A percentile compares a stretch with the other conserved stretches of the same genome.
These are phyloP conservation scores for Fusarium proliferatum DNA, from an alignment of 2,329 filamentous ascomycete genomes.

Conservation along the genomic window DNA sequence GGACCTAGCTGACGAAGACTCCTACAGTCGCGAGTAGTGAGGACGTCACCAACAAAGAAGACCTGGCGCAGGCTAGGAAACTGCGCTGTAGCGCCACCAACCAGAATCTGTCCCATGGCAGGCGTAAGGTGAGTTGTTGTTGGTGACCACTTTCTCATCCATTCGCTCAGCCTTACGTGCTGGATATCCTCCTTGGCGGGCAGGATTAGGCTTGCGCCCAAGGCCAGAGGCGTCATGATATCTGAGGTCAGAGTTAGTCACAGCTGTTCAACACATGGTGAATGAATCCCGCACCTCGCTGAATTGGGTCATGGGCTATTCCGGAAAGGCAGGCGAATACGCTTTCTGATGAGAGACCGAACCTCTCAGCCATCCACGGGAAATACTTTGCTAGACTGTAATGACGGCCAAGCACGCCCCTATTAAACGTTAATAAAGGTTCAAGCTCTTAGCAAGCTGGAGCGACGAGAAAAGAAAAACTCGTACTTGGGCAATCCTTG, in stretches of 20 bases:
- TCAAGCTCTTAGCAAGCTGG: neutral
- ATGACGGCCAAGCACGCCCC: constrained; percentile 1
- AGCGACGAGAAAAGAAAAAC: neutral
- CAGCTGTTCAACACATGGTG: neutral
- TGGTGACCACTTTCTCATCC: constrained; percentile 80
- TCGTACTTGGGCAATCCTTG: neutral
- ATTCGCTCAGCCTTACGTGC: constrained; percentile 81
- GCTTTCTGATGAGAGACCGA: constrained; percentile 77
- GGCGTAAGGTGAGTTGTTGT: constrained; percentile 92
- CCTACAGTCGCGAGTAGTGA: constrained; percentile 85
- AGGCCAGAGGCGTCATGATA: constrained; percentile 90
- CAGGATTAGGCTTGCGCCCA: constrained; percentile 80
- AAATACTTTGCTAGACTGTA: constrained; percentile 2
- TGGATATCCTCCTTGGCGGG: constrained; percentile 86
- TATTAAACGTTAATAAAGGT: neutral
- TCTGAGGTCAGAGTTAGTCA: constrained; percentile 53
- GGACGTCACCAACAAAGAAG: constrained; percentile 92
- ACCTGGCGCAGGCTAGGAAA: constrained; percentile 73
- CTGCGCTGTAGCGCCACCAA: constrained; percentile 81
- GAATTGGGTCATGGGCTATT: constrained; percentile 77
- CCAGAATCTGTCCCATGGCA: constrained; percentile 94
- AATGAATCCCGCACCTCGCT: constrained; percentile 50
- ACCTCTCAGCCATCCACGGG: constrained; percentile 53
- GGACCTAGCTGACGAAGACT: constrained; percentile 75
- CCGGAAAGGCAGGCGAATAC: constrained; percentile 86